Evolutionary conservation across 371 early-diverging fungal genomes (phyloP).

Genomic region (Mortierella sp.): DNA sequence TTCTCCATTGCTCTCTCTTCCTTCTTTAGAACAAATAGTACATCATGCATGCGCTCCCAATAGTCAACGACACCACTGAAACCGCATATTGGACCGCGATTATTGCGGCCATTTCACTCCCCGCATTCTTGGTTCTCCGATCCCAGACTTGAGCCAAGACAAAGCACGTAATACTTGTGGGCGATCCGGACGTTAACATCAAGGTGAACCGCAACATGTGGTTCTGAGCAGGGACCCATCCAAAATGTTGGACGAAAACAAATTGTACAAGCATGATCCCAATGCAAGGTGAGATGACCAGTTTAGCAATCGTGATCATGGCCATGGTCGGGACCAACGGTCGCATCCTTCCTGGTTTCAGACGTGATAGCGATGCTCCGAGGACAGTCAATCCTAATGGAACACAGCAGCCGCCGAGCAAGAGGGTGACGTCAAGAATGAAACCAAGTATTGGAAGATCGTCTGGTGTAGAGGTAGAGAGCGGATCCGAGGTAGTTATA

Average conservation of each 20-base stretch:
- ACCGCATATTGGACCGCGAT: conserved; percentile 56
- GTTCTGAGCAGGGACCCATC: conserved; percentile 54
- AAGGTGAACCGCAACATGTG: conserved; percentile 66
- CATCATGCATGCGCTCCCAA: conserved; percentile 47
- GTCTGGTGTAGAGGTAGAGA: conserved; percentile 39
- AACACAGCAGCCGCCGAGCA: conserved; percentile 64
- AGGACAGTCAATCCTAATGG: conserved; percentile 65
- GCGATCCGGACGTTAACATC: conserved; percentile 60
- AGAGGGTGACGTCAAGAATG: conserved; percentile 58
- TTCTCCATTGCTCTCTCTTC: not conserved
- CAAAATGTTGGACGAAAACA: conserved; percentile 24
- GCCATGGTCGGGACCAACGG: conserved; percentile 39
- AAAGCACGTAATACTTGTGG: conserved; percentile 57
- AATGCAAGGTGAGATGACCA: conserved; percentile 60
- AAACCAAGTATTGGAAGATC: conserved; percentile 62
- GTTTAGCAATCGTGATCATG: conserved; percentile 54
- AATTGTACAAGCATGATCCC: conserved; percentile 58
- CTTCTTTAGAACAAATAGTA: conserved; percentile 43
- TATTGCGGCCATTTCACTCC: conserved; percentile 55
- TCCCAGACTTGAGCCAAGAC: conserved; percentile 58
- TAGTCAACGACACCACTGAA: conserved; percentile 38
- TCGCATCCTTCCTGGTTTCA: conserved; percentile 57
- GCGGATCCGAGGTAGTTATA: conserved; percentile 30
- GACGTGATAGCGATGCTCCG: conserved; percentile 67
- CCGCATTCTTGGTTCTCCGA: conserved; percentile 46